Percentiles rank a stretch among this genome's conserved stretches.
phyloP scores from a whole-genome alignment of 306 rosid genomes.

The Trifolium pratense region DNA sequence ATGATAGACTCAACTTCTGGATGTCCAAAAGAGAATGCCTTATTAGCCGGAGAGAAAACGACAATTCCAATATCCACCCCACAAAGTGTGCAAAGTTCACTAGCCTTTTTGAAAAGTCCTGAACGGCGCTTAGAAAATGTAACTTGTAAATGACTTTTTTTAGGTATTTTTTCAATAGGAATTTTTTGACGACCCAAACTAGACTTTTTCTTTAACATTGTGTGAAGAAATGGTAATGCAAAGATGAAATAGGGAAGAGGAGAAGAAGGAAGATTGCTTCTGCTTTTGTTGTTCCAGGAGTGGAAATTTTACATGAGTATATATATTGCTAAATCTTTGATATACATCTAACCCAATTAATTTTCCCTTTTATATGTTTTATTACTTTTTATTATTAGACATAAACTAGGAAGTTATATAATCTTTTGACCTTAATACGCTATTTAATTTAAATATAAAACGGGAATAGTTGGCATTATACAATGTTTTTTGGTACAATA shows the following conservation, averaged over 20 bases:
- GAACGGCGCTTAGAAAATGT: constrained; percentile 76
- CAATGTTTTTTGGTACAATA: background rate
- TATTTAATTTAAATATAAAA: constrained; percentile 25
- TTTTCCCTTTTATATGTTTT: constrained; percentile 47
- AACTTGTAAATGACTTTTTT: constrained; percentile 63
- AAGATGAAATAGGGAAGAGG: background rate
- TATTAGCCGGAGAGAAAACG: constrained; percentile 68
- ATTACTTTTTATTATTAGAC: constrained; percentile 45
- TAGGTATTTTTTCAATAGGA: constrained; percentile 61
- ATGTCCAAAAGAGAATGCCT: constrained; percentile 74
- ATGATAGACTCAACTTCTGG: constrained; percentile 60
- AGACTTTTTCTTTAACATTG: constrained; percentile 53
- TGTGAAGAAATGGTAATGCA: background rate
- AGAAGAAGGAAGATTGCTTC: constrained; percentile 6
- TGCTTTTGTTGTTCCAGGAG: constrained; percentile 23
- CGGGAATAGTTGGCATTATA: constrained; percentile 31
- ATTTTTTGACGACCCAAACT: constrained; percentile 66
- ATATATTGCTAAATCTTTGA: constrained; percentile 48
- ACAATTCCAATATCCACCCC: constrained; percentile 66
- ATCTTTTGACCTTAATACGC: constrained; percentile 43
- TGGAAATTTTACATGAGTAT: constrained; percentile 37
- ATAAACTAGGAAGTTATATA: constrained; percentile 47
- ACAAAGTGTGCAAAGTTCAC: constrained; percentile 76
- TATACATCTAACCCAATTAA: constrained; percentile 19
- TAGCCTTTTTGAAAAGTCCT: constrained; percentile 71